These are phyloP conservation scores for Lepraria neglecta DNA, from an alignment of 495 filamentous ascomycete genomes.

Conservation along the genomic window DNA sequence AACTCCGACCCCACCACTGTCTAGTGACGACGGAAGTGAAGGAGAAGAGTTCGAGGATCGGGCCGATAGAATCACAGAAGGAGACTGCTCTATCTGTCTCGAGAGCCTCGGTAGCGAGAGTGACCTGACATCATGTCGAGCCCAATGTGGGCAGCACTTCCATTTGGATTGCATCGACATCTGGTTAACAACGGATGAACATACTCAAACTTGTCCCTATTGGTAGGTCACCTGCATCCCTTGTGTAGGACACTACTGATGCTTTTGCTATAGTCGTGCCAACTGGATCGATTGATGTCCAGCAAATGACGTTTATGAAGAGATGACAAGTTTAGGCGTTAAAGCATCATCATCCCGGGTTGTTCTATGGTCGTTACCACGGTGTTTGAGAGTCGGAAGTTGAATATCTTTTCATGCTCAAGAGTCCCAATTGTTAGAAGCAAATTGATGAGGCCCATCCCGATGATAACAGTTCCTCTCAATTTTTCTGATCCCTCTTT, in stretches of 20 bases:
- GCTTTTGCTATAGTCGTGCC: constrained; percentile 5
- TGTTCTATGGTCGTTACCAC: too few relatives aligned
- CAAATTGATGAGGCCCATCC: too few relatives aligned
- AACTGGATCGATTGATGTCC: constrained; percentile 1
- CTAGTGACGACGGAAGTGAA: too few relatives aligned
- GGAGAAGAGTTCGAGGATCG: not conserved
- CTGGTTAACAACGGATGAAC: not conserved
- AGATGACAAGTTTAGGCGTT: too few relatives aligned
- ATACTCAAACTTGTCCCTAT: constrained; percentile 7
- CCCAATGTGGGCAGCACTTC: constrained; percentile 13
- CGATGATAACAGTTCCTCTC: too few relatives aligned
- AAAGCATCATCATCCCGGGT: too few relatives aligned
- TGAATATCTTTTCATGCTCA: too few relatives aligned
- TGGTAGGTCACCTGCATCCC: not conserved
- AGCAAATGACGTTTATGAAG: too few relatives aligned
- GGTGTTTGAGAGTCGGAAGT: too few relatives aligned
- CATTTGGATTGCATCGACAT: not conserved
- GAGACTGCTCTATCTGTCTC: constrained; percentile 15
- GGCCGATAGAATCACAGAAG: not conserved
- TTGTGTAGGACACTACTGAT: not conserved
- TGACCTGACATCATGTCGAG: not conserved
- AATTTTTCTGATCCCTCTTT: too few relatives aligned
- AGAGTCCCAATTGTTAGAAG: too few relatives aligned
- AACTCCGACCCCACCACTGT: too few relatives aligned
- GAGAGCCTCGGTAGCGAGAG: constrained; percentile 5